Base-by-base conservation (phyloP, 1,284 basidiomycete species). In the Ganoderma multipileum region DNA sequence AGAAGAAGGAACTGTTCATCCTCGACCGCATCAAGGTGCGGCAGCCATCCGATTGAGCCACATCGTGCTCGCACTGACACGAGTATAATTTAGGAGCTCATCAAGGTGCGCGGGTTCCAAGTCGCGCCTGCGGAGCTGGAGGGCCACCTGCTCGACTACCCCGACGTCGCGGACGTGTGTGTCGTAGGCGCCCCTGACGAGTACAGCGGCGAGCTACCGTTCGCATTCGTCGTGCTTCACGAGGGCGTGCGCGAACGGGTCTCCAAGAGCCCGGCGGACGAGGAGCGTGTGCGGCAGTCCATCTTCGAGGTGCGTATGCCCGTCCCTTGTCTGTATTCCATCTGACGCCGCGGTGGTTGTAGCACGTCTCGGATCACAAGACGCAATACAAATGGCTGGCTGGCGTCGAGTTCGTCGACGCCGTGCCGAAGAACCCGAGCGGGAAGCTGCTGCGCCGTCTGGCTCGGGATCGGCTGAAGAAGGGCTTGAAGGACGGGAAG, bases 161-260 rank as follows among this genome's bases (percentile, higher is more conserved):
- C 83, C 9, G 75, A 76, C 63, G 61, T 76, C 54, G 92, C 91
- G 71, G 75, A 76, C 68, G 75, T 76, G 9, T 92, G 91, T 72
- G 91, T 95, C 12, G 89, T 95, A n/a, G 87, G 91, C 1, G 79
- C 94, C 3, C 85, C 85, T 0, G 91, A 95, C 76, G 92, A 94
- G 36, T 91, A 88, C 73, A 90, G 86, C 60, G 95, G 94, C 47
- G 95, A 96, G 77, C 75, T 93, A 4, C 94, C 95, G 0, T 78
- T 92, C 62, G 92, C 92, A 0, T 95, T 88, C 75, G 82, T 95
- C 26, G 88, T 90, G 3, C 83, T 89, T 11, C 83, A 83, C 66
- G 77, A 83, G 4, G 77, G 81, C 5, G 85, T 87, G 0, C 78
- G 78, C 20, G 75, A 79, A 61, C 82, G 83, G 20, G 79, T 84